Percentiles rank a stretch among this genome's conserved stretches.
Conservation (phyloP, 805 yeast species). For the Cyberlindnera japonica region DNA sequence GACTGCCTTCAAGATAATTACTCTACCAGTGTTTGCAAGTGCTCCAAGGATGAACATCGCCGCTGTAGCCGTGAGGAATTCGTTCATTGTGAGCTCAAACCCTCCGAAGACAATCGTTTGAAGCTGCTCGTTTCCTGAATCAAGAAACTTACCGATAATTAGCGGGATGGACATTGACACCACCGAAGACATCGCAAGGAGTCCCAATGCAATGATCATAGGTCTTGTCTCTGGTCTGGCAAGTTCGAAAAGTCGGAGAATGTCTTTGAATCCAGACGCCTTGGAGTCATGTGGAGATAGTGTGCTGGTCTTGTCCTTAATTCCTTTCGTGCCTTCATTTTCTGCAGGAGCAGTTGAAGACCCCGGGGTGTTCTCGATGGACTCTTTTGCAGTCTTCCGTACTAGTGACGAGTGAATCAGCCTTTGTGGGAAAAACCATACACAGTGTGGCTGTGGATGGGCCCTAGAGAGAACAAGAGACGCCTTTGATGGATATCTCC, state of each 20-base stretch:
- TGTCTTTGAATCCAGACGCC: conserved; percentile 33
- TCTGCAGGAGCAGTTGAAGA: no score
- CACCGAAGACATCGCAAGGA: conserved; percentile 68
- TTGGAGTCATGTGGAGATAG: conserved; percentile 33
- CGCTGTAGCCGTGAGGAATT: conserved; percentile 61
- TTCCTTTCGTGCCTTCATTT: no score
- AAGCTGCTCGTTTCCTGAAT: conserved; percentile 35
- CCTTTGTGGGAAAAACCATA: no score
- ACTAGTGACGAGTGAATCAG: no score
- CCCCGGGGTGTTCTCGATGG: no score
- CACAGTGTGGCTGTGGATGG: no score
- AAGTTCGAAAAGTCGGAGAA: conserved; percentile 46
- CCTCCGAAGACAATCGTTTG: conserved; percentile 32
- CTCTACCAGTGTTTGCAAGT: conserved; percentile 73
- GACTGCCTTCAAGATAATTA: conserved; percentile 66
- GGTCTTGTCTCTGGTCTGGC: conserved; percentile 55
- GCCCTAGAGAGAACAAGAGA: no score
- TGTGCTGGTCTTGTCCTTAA: no score
- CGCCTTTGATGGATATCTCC: no score
- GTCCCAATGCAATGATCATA: conserved; percentile 55
- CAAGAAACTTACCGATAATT: conserved; percentile 82
- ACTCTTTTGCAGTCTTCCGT: no score
- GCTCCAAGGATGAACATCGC: conserved; percentile 71
- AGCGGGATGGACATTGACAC: conserved; percentile 80
- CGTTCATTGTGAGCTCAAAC: conserved; percentile 57